Conservation (phyloP, 2,329 filamentous ascomycete species). For the Fusarium udum region DNA sequence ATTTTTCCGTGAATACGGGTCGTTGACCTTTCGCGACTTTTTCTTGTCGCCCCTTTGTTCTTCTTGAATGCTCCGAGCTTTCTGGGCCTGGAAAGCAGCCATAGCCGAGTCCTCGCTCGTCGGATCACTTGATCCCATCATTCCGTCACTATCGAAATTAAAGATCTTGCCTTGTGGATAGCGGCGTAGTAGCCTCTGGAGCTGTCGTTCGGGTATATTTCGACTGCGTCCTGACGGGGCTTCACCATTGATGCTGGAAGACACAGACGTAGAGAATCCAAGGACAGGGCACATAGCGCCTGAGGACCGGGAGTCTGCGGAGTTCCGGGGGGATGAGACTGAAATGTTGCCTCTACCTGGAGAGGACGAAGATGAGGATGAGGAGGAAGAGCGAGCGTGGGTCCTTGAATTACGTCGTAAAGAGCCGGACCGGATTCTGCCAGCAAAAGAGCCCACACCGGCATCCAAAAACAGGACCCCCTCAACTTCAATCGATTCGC, state of each 20-base stretch:
- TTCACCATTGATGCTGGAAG: constrained; percentile 48
- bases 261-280: constrained; percentile 50
- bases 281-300: constrained; percentile 46
- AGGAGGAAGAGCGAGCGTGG: constrained; percentile 2
- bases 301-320: constrained; percentile 38
- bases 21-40: neutral
- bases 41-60: neutral
- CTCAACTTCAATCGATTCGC: constrained; percentile 54
- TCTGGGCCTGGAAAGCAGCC: neutral
- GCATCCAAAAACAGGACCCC: constrained; percentile 49
- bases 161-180: constrained; percentile 60
- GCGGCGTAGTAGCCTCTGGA: constrained; percentile 39
- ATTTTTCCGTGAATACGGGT: constrained; percentile 21
- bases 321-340: constrained; percentile 14
- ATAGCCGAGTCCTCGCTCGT: constrained; percentile 40
- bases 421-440: neutral
- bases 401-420: neutral
- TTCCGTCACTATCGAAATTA: constrained; percentile 53
- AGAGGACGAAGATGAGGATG: constrained; percentile 19
- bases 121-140: constrained; percentile 45
- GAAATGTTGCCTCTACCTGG: neutral
- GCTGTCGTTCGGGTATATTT: constrained; percentile 1
- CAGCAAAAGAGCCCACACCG: constrained; percentile 41
- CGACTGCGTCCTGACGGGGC: neutral
- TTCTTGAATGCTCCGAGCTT: neutral